Evolutionary conservation across 192 early-diverging fungal species (phyloP), one percentile per base, ranked within the genome.

Genomic region (Anaeromyces robustus): DNA sequence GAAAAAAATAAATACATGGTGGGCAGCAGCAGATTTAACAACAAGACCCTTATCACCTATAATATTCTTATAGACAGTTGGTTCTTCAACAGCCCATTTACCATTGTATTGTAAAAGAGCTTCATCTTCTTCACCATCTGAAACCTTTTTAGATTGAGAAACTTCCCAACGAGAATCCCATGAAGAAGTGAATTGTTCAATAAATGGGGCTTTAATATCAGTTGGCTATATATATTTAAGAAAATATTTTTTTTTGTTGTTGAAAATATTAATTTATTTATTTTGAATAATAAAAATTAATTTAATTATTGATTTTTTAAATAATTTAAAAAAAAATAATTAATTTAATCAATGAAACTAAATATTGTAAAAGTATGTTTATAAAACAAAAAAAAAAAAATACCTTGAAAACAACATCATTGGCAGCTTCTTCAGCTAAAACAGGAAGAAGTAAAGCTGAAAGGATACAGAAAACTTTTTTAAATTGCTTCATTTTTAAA

Each of bases 21-120:
- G 93, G 12, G 94, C 91, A 41, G 95, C 95, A 12, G 90, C 85
- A 79, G 90, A 86, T 87, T 95, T 95, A 77, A 93, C 91, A 22
- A 95, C 92, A 37, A 97, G 86, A 16, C 92, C 95, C 34, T 86
- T 81, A 85, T 97, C 95, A 68, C 91, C 92, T 68, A 95, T 80
- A 19, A 89, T 91, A 12, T 86, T 85, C 29, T 79, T 80, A 32
- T 85, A 85, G 78, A 89, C 87, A 18, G 81, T 82, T 29, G 92
- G 87, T 79, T 89, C 91, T 86, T 96, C 94, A 77, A 95, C 91
- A 77, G 83, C 87, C 96, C 96, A 97, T 41, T 86, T 59, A 29
- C 94, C 94, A 80, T 89, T 85, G 85, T 93, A 95, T 77, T 85
- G 86, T 78, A 92, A 87, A 30, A 90, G 85, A 68, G 91, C 89